Base-by-base conservation (phyloP, 2,329 filamentous ascomycete species). In the Clarireedia hainanense region DNA sequence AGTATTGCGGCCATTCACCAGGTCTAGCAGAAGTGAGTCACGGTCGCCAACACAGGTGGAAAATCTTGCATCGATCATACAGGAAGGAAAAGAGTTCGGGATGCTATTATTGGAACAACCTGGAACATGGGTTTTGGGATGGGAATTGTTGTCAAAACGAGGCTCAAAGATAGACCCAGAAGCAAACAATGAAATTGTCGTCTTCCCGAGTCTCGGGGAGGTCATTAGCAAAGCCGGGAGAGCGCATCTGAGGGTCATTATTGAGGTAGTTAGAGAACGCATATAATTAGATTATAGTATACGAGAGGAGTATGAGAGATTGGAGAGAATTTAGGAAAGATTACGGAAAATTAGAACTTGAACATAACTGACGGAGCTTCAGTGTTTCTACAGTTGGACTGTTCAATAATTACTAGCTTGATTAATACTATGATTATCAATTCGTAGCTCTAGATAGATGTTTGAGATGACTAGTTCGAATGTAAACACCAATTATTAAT, bases 1-100 rank as follows among this genome's bases (percentile, higher is more conserved):
- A 5, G 14, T 45, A 17, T 23, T 55, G 1, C 17, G 24, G 6
- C 52, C 52, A 17, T 50, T 55, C 26, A 24, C 24, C 14, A 23
- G 37, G 10, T 14, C 47, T 14, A 34, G 30, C 30, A 34, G 10
- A 34, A 14, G 24, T 10, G 15, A 43, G 15, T n/a, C 36, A 17
- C 30, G 20, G 9, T 45, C 39, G 4, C 50, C 42, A 52, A 48
- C 43, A 37, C 47, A 47, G 36, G 6, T 14, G 6, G 48, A 47
- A 4, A 58, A 58, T 14, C 57, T 58, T 12, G 37, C 40, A 9
- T 49, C 52, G 5, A 52, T 58, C 26, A 20, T 56, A 23, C 26
- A 36, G 7, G 42, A 58, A 47, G 53, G 47, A 12, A 55, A 20
- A 12, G 27, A 52, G 5, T 23, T 58, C 4, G 57, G 57, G 9